Evolutionary conservation across 2,329 filamentous ascomycete species (phyloP), one percentile per base, ranked within the genome.

Genomic region (Aplosporella prunicola): DNA sequence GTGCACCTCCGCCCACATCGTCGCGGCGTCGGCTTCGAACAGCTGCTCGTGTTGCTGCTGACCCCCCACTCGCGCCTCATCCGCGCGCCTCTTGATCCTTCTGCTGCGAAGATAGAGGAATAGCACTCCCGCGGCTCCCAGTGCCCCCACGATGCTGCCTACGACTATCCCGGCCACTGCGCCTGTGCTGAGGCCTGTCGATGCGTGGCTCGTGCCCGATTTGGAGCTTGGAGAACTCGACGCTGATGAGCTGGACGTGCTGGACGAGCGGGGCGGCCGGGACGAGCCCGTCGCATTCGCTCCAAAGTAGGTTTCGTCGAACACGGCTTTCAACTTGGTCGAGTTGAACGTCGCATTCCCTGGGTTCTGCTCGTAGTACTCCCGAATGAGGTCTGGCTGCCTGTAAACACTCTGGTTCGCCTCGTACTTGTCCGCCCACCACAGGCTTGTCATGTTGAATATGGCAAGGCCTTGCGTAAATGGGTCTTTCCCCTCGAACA

Each of bases 361-460:
- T 10, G 14, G 22, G 16, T 28, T 28, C 17, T 35, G 8, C 11
- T 23, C 13, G 27, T 29, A 29, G 11, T 9, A 14, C 13, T 29
- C 27, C 11, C 14, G 3, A 14, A 37, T 18, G 8, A 37, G 17
- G 4, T 30, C 34, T 9, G 18, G 23, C 4, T 20, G 26, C 17
- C 10, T 22, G 34, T 37, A 37, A 3, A 22, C 18, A n/a, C 23
- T 17, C 7, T 25, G 8, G 27, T 20, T 23, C 13, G 34, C 34
- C 14, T 18, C 24, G 34, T 37, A 37, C 9, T 18, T 15, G 3
- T 29, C 25, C 14, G 29, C 26, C 9, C 27, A 37, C 14, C 14
- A 9, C 26, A 37, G 20, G 3, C 25, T 29, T 15, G 34, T 30
- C 26, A 37, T 37, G 34, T 37, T 30, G 26, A 37, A 37, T 9